Base-by-base conservation (phyloP, 805 yeast species). In the Nakazawaea wickerhamii region DNA sequence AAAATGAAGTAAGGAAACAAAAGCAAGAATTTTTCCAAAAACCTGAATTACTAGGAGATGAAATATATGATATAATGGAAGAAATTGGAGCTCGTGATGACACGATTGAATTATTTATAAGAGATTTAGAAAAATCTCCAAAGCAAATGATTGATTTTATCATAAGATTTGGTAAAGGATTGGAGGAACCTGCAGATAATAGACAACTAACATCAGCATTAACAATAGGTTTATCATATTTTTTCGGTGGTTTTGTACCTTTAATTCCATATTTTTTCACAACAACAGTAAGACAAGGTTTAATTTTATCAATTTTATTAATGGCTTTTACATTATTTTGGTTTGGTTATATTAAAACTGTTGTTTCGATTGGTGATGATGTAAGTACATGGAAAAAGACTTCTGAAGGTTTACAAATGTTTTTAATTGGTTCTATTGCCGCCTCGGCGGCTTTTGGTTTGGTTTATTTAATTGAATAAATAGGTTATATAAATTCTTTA, bases 361-460 rank as follows among this genome's bases (percentile, higher is more conserved):
- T 83, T 33, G 77, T 89, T 40, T 84, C 97, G 4, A 78, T 90
- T 68, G 95, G 95, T 43, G 79, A 77, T 19, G 89, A 80, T 48
- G 77, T 85, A 52, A 73, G 86, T n/a, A 55, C 59, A 2, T 54
- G 58, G 48, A 77, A 75, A 49, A 83, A 82, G 55, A 64, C 83
- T 3, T 65, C 70, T 40, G 96, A 90, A 61, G 98, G 97, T 34
- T 44, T 83, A 15, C 95, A 88, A 64, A 91, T 93, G 98, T 80
- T 88, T 41, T 63, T 83, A n/a, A 90, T 87, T 39, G 99, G 99
- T 30, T 95, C 97, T n/a, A 67, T 84, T 25, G 98, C 99, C 18
- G 98, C 99, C 4, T 95, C 96, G 4, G 85, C 95, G 19, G 99
- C 99, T 9, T 91, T 96, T 95, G 78, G 77, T 35, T 75, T 90